phyloP scores from a whole-genome alignment of 2,329 filamentous ascomycete genomes.

The Sarocladium brachiariae region DNA sequence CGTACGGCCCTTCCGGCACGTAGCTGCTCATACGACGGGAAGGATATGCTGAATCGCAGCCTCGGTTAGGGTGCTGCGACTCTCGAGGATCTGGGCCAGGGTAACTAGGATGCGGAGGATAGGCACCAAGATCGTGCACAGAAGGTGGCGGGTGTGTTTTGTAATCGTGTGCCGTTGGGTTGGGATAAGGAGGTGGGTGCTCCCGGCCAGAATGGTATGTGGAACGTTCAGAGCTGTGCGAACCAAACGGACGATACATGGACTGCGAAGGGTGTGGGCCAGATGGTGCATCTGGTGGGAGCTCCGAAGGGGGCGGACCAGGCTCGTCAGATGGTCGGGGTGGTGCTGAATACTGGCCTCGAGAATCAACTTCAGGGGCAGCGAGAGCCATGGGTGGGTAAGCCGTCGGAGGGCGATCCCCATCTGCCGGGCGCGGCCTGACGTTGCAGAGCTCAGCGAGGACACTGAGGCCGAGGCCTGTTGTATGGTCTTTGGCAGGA shows the following conservation, averaged over 20 bases:
- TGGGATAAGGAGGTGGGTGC: not conserved
- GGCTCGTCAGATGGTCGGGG: not conserved
- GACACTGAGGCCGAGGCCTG: constrained; percentile 22
- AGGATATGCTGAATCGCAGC: not conserved
- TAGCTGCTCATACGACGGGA: constrained; percentile 11
- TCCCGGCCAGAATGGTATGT: not conserved
- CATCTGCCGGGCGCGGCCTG: constrained; percentile 17
- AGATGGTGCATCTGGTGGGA: not conserved
- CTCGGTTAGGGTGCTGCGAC: not conserved
- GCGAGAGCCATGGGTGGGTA: not conserved
- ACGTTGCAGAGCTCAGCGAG: constrained; percentile 29
- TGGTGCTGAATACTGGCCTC: not conserved
- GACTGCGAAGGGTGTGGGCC: not conserved
- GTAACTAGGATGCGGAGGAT: constrained; percentile 23
- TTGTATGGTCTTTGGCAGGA: constrained; percentile 15
- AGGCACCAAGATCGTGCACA: constrained; percentile 17
- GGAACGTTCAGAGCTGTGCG: not conserved
- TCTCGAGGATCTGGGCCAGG: constrained; percentile 15
- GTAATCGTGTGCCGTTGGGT: constrained; percentile 17
- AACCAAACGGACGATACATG: constrained; percentile 3
- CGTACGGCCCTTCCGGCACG: constrained; percentile 16
- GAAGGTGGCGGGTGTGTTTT: constrained; percentile 19
- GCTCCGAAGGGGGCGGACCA: not conserved
- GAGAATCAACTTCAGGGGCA: not conserved
- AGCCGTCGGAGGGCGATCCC: not conserved